Evolutionary conservation across 805 yeast genomes (phyloP), one percentile per base, ranked within the genome.

Genomic region (Barnettozyma siamensis): DNA sequence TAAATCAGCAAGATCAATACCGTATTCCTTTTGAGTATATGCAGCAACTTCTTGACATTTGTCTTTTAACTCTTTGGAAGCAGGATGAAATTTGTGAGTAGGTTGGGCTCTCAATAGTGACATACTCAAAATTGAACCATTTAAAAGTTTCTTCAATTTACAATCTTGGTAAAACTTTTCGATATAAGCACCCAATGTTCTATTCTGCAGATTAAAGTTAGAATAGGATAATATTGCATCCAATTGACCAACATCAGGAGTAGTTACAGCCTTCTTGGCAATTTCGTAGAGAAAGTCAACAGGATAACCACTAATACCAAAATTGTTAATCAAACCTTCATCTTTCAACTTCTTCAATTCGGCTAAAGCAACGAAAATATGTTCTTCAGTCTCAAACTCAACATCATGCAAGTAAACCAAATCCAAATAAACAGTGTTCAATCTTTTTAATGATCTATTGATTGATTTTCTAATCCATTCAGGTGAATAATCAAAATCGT

Each of bases 251-350:
- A 81, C 75, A 3, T 65, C 67, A 0, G 64, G 53, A 15, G 56
- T 62, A 4, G 57, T 42, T 2, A 57, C 60, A 32, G 70, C 51
- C 44, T 17, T 54, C 41, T 31, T 47, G 2, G 87, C 78, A 13
- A 85, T 66, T 21, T 72, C 49, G 44, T 73, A 73, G 36, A 89
- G 63, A 45, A 75, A 80, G 16, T 77, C 78, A 19, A 91, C 80
- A 0, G 97, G 96, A 54, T 87, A 88, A 0, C 96, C 97, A 13
- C 93, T 80, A 29, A 88, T 63, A 9, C 98, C 97, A 46, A 89
- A 72, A 49, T 79, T 68, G 29, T 60, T 66, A 36, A 86, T 71
- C 3, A 73, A 30, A 0, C 95, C 95, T 48, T 76, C 78, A 6
- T 68, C 50, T 55, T 87, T 84, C 50, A 89, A 63, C 36, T 58